A percentile compares a stretch with the other conserved stretches of the same genome.
These are phyloP conservation scores for Sporothrix pseudoabietina DNA, from an alignment of 2,329 filamentous ascomycete species.

Conservation along the genomic window DNA sequence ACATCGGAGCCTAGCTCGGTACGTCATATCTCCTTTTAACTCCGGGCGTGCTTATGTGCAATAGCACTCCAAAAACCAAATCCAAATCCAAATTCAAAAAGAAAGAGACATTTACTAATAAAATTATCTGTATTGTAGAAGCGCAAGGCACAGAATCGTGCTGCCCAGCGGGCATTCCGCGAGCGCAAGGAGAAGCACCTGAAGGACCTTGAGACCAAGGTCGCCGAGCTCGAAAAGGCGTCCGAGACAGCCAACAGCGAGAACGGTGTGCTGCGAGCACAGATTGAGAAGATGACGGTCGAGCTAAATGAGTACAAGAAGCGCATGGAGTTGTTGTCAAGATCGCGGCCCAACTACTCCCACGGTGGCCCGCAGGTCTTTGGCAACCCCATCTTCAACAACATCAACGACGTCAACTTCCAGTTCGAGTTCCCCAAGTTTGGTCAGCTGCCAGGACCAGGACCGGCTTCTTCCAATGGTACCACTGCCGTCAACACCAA, in stretches of 20 bases:
- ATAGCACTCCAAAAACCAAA: neutral
- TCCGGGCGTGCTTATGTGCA: constrained; percentile 11
- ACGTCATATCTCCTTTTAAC: constrained; percentile 50
- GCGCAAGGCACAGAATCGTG: constrained; percentile 92
- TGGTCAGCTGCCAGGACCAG: constrained; percentile 66
- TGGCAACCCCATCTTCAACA: constrained; percentile 55
- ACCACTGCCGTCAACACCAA: constrained; percentile 32
- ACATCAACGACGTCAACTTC: constrained; percentile 76
- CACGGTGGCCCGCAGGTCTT: constrained; percentile 48
- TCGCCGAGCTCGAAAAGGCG: constrained; percentile 75
- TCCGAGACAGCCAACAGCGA: constrained; percentile 83
- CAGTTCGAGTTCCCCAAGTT: constrained; percentile 97
- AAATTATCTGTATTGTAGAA: constrained; percentile 60
- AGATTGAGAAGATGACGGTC: constrained; percentile 81
- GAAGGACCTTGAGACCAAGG: constrained; percentile 79
- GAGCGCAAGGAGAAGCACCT: constrained; percentile 93
- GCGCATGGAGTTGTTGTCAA: constrained; percentile 65
- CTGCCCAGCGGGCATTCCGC: constrained; percentile 88
- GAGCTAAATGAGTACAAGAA: constrained; percentile 92
- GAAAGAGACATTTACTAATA: neutral
- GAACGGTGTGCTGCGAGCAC: constrained; percentile 79
- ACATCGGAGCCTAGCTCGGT: constrained; percentile 95
- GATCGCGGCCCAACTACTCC: constrained; percentile 35
- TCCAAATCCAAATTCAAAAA: neutral
- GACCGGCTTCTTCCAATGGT: constrained; percentile 43